Evolutionary conservation across 1,284 basidiomycete species (phyloP), one percentile per base, ranked within the genome.

Genomic region (Mrakiaceae sp.): DNA sequence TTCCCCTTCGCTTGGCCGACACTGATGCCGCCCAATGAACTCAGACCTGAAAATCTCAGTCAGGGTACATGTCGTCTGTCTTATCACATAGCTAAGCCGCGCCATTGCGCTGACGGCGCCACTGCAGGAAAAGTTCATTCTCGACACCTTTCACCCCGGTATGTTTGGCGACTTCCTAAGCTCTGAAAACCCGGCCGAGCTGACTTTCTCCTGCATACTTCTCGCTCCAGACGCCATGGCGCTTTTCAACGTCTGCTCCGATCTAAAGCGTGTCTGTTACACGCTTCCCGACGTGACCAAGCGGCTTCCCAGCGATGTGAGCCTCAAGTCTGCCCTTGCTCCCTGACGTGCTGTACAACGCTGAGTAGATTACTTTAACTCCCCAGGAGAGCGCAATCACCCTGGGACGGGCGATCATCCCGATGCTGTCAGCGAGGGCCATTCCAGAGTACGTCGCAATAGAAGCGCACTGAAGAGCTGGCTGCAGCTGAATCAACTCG

Each of bases 221-320:
- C 44, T 12, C 16, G 4, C 27, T 3, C 4, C 88, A 2, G 90
- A 96, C 69, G 92, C 93, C 0, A 84, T 88, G 66, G 87, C 89
- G 71, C 77, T 95, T 3, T 97, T 88, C 79, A 96, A 96, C 72
- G 90, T 90, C 1, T 96, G 90, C 72, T 94, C 92, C 0, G 93
- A 97, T 74, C 79, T 97, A 50, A 92, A 92, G 77, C 87, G 88
- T 67, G 88, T 98, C 3, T 87, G 85, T 47, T 95, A 77, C 76
- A 77, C 73, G 4, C 71, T 81, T 10, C 75, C 75, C 68, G 73
- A 77, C 63, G 76, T 75, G 27, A 27, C 27, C 27, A 27, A 27
- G 27, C 27, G 27, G 27, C 27, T 27, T 27, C 27, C 27, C 27
- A 27, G 27, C 27, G 27, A 27, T 27, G 27, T 27, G 27, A 27